phyloP scores from a whole-genome alignment of 768 basidiomycete species.

The Suillus alpinus region DNA sequence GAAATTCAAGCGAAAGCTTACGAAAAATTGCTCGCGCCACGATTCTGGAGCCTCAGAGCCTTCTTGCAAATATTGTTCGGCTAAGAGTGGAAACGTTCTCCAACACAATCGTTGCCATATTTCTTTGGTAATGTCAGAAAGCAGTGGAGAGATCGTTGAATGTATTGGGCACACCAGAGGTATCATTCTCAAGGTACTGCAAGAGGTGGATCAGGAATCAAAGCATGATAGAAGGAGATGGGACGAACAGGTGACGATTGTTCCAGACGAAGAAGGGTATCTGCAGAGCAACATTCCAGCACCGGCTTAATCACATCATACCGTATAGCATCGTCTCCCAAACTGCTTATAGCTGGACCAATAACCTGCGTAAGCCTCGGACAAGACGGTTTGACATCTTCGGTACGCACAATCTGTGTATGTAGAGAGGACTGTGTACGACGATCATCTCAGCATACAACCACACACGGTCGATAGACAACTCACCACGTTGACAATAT shows the following conservation, averaged over 20 bases:
- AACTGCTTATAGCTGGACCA: constrained; percentile 54
- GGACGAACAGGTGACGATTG: constrained; percentile 62
- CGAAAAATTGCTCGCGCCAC: constrained; percentile 71
- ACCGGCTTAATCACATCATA: constrained; percentile 71
- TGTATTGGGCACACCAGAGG: constrained; percentile 42
- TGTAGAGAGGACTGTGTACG: constrained; percentile 47
- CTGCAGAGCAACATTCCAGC: constrained; percentile 67
- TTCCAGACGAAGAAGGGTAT: constrained; percentile 69
- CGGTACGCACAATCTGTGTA: constrained; percentile 58
- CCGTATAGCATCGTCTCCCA: constrained; percentile 54
- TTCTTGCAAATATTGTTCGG: constrained; percentile 43
- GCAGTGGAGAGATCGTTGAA: background rate
- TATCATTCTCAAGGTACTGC: constrained; percentile 54
- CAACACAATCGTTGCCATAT: constrained; percentile 68
- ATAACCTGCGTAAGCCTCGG: background rate
- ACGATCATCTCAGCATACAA: constrained; percentile 9
- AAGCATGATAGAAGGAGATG: constrained; percentile 8
- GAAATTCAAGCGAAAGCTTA: constrained; percentile 33
- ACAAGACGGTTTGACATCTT: background rate
- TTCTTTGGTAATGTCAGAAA: constrained; percentile 37
- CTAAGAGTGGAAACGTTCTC: constrained; percentile 53
- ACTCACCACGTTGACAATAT: constrained; percentile 72
- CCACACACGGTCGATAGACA: constrained; percentile 6
- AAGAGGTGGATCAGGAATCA: constrained; percentile 14
- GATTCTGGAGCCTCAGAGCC: constrained; percentile 48